Evolutionary conservation across 2,329 filamentous ascomycete genomes (phyloP), one percentile per base, ranked within the genome.

Genomic region (Fusarium poae): DNA sequence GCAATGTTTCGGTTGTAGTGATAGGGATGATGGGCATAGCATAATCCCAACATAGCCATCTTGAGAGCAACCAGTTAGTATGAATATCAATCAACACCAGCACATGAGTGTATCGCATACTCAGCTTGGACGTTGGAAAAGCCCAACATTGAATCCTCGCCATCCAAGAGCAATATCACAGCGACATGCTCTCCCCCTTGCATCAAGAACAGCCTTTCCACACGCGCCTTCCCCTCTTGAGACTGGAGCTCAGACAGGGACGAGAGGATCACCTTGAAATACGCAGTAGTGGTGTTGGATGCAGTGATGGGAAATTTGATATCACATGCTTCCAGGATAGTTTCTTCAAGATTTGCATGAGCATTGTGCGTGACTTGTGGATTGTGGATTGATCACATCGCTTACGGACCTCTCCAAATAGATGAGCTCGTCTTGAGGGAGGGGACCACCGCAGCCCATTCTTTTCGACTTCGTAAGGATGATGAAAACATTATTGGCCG

Each of bases 1-100:
- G 75, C 18, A 85, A 74, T 16, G 78, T 75, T 13, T 72, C 62
- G 39, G 76, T 59, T 2, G 76, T 76, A 18, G 78, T 72, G 50
- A 86, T 74, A 4, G 83, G 84, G 20, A 86, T 73, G 35, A 85
- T 70, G 7, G 82, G 80, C 10, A 83, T 69, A 15, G 75, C 74
- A 40, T 70, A 70, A 37, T 75, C 70, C 15, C 43, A 53, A 32
- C 72, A 75, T 39, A 79, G 48, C 21, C 82, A 74, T 9, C 81
- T 83, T 50, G 21, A 34, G 15, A 46, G 21, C 18, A 12, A 46
- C 20, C 18, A 30, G 45, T 53, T 34, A 46, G 54, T 25, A 34
- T 49, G 11, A 12, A 16, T 40, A 29, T 21, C 13, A 51, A 29
- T 21, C 13, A 51, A 20, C 15, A 20, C 27, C 29, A 27, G 16